Evolutionary conservation across 345 rosid species (phyloP), one percentile per base, ranked within the genome.

Genomic region (Eucalyptus pauciflora): DNA sequence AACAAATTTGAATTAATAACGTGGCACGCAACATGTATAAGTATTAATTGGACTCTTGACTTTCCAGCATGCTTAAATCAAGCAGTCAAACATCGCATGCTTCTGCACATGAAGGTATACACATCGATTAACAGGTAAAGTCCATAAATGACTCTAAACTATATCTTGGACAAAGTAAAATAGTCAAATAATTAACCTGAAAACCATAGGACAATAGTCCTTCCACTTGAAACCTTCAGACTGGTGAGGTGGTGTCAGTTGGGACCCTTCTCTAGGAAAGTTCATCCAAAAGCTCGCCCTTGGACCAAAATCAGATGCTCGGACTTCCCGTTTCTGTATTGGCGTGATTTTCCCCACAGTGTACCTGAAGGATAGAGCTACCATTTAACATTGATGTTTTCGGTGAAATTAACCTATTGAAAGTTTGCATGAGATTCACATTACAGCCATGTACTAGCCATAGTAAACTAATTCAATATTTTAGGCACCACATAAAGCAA

Each of bases 341-440:
- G 99, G 99, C 8, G 99, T 98, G 81, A 98, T 98, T 91, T 98
- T 98, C 83, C 99, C 99, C 88, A 98, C 99, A 56, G 98, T 98
- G 89, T 98, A 96, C 92, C 99, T 97, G 93, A 91, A 85, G 89
- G 48, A 52, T 50, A 86, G 46, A 86, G 29, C 67, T 41, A 86
- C 62, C 29, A 50, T 25, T 86, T 49, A 18, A 27, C 56, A 50
- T 56, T 10, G 62, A 50, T 24, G 13, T 18, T 51, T 50, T 86
- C 17, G 5, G 60, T 52, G 87, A 46, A 51, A 41, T 7, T 2
- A 41, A 76, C 83, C 45, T 76, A 76, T 76, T 37, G 83, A 76
- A 45, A 76, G 48, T 41, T 76, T 20, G 83, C 83, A 76, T 76
- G 48, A 76, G 46, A 76, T 76, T 76, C 13, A 37, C 83, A 6